A percentile compares a stretch with the other conserved stretches of the same genome.
Conservation (phyloP, 2,329 filamentous ascomycete genomes). For the Sarocladiaceae sp. region DNA sequence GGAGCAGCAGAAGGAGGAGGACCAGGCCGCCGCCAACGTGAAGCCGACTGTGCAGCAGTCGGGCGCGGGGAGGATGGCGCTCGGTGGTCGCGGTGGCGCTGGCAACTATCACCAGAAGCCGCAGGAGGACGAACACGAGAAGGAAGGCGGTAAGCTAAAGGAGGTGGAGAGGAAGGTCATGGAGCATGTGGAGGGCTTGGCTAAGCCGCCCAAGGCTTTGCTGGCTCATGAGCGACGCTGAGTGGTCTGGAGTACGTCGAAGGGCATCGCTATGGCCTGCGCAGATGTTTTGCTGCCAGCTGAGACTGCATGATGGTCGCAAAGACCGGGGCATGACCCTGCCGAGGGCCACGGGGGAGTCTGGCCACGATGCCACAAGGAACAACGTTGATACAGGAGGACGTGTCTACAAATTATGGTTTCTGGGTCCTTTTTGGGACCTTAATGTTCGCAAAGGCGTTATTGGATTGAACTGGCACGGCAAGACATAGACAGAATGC, state of each 20-base stretch:
- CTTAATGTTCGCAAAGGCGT: background rate
- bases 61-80: conserved; percentile 16
- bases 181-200: conserved; percentile 30
- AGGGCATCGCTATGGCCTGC: background rate
- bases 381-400: too few species aligned
- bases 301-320: background rate
- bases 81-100: conserved; percentile 1
- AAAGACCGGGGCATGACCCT: too few species aligned
- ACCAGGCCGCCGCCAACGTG: conserved; percentile 27
- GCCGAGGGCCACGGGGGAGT: too few species aligned
- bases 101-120: conserved; percentile 5
- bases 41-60: conserved; percentile 21
- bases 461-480: background rate
- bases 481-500: background rate
- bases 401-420: too few species aligned
- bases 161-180: conserved; percentile 17
- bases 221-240: conserved; percentile 14
- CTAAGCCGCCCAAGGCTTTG: conserved; percentile 41
- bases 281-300: background rate
- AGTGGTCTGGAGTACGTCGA: background rate
- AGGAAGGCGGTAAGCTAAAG: too few species aligned
- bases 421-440: too few species aligned
- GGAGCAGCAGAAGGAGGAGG: conserved; percentile 27
- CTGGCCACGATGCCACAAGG: too few species aligned
- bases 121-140: too few species aligned